Evolutionary conservation across 805 yeast species (phyloP).

Genomic region (Pichia scutulata): DNA sequence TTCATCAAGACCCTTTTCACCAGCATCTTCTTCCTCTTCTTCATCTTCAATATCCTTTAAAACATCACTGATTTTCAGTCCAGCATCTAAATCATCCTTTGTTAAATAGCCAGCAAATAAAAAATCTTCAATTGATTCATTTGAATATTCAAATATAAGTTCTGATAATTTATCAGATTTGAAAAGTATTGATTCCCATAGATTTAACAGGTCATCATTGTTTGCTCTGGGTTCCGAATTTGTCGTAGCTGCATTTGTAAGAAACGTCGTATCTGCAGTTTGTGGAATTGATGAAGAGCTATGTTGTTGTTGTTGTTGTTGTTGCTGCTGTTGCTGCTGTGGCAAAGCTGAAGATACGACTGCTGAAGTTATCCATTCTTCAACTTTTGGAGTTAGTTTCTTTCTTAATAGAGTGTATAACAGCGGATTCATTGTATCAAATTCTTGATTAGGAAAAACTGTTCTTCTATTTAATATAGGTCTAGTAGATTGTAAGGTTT

Average conservation of each 20-base stretch:
- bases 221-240: conserved; percentile 11
- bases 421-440: conserved; percentile 81
- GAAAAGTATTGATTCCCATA: conserved; percentile 13
- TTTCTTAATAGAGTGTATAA: conserved; percentile 80
- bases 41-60: conserved; percentile 2
- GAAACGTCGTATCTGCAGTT: neutral
- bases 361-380: conserved; percentile 55
- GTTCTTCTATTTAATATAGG: conserved; percentile 58
- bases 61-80: conserved; percentile 16
- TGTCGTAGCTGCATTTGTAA: conserved; percentile 6
- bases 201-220: neutral
- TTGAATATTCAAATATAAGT: conserved; percentile 56
- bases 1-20: conserved; percentile 10
- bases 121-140: conserved; percentile 45
- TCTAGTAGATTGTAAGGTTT: conserved; percentile 54
- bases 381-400: conserved; percentile 85
- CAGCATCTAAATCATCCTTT: conserved; percentile 37
- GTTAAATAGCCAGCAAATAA: conserved; percentile 58
- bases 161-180: conserved; percentile 59
- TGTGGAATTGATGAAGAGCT: neutral
- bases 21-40: neutral
- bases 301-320: neutral
- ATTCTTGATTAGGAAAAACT: conserved; percentile 74
- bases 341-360: conserved; percentile 4
- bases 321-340: neutral